A percentile compares a stretch with the other conserved stretches of the same genome.
These are phyloP conservation scores for Trichoderma sp. DNA, from an alignment of 2,329 filamentous ascomycete genomes.

Conservation along the genomic window DNA sequence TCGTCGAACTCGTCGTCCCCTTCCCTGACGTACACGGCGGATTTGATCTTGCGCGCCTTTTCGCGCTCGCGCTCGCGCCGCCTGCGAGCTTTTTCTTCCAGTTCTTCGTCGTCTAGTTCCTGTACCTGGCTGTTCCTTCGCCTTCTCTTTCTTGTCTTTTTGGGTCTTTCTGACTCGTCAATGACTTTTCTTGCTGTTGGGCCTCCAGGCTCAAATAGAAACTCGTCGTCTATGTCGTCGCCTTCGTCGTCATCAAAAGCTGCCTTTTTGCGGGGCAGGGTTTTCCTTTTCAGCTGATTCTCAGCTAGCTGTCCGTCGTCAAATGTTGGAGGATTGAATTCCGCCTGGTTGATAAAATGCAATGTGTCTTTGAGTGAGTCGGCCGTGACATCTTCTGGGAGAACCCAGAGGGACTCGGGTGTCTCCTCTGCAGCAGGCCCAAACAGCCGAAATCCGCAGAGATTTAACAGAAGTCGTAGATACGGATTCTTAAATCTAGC, in stretches of 20 bases:
- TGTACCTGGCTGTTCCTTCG: conserved; percentile 47
- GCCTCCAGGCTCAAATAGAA: conserved; percentile 67
- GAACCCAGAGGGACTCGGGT: conserved; percentile 71
- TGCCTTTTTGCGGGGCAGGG: conserved; percentile 51
- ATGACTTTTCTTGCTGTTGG: conserved; percentile 55
- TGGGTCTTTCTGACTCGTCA: conserved; percentile 57
- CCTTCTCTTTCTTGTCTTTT: conserved; percentile 39
- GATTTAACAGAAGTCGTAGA: conserved; percentile 76
- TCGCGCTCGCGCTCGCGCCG: conserved; percentile 69
- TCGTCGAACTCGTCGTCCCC: conserved; percentile 88
- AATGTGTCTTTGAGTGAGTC: conserved; percentile 64
- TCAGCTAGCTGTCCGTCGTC: conserved; percentile 72
- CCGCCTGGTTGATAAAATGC: conserved; percentile 71
- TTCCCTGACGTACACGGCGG: conserved; percentile 72
- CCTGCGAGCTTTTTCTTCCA: conserved; percentile 60
- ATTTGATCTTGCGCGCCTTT: conserved; percentile 78
- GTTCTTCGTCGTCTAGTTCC: conserved; percentile 57
- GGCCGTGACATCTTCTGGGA: conserved; percentile 64
- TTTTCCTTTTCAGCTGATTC: conserved; percentile 73
- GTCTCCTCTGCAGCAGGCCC: conserved; percentile 61
- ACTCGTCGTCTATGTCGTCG: conserved; percentile 48
- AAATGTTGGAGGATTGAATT: conserved; percentile 74
- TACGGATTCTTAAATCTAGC: conserved; percentile 89
- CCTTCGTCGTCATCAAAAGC: conserved; percentile 67
- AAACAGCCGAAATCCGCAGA: conserved; percentile 66